These are phyloP conservation scores for Kuraishia molischiana DNA, from an alignment of 805 yeast species.

Conservation along the genomic window DNA sequence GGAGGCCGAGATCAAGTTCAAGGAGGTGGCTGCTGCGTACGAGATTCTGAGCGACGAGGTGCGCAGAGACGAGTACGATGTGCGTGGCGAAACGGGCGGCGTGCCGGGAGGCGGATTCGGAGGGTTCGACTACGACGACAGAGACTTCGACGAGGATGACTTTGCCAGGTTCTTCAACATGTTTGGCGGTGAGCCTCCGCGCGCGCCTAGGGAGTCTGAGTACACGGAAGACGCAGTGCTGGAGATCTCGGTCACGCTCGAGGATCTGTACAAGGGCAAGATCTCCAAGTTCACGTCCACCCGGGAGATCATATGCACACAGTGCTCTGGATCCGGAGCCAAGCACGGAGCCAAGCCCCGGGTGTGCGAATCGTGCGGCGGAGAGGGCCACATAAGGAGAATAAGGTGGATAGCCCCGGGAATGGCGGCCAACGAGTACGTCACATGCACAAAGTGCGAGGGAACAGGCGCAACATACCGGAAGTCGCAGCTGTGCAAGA, in stretches of 20 bases:
- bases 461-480: constrained; percentile 58
- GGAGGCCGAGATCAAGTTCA: constrained; percentile 69
- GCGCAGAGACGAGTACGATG: constrained; percentile 49
- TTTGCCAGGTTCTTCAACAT: constrained; percentile 62
- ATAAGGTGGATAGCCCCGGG: constrained; percentile 68
- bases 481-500: constrained; percentile 66
- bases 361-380: constrained; percentile 60
- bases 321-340: constrained; percentile 74
- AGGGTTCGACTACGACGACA: constrained; percentile 26
- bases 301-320: constrained; percentile 61
- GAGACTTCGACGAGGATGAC: constrained; percentile 58
- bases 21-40: constrained; percentile 78
- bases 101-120: constrained; percentile 17
- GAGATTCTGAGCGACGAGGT: constrained; percentile 71
- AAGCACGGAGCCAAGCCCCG: constrained; percentile 44
- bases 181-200: constrained; percentile 12
- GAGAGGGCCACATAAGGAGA: constrained; percentile 54
- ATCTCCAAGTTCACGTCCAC: constrained; percentile 63
- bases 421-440: constrained; percentile 50
- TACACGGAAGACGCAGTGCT: constrained; percentile 61
- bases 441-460: constrained; percentile 56
- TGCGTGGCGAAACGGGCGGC: constrained; percentile 35
- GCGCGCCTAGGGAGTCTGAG: constrained; percentile 9
- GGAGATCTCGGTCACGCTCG: constrained; percentile 54
- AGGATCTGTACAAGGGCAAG: constrained; percentile 75